Conservation (phyloP, 495 filamentous ascomycete species). For the Lichina pygmaea region DNA sequence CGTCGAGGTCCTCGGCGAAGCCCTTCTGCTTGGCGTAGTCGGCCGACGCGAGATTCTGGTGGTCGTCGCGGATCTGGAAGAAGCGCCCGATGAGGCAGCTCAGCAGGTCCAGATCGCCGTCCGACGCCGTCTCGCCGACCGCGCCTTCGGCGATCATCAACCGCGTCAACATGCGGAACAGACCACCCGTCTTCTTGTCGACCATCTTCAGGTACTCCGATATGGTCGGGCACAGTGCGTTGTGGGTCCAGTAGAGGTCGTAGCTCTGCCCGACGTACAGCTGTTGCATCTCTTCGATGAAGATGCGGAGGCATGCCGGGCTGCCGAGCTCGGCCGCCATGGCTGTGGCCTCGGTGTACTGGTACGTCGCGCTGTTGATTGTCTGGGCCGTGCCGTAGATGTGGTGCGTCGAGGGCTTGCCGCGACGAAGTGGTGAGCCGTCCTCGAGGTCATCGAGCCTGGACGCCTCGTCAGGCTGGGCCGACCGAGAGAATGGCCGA, state of each 20-base stretch:
- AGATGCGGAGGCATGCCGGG: constrained; percentile 1
- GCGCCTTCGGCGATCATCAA: constrained; percentile 9
- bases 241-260: constrained; percentile 15
- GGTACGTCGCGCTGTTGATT: constrained; percentile 24
- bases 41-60: constrained; percentile 10
- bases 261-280: constrained; percentile 13
- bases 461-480: constrained; percentile 1
- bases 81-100: constrained; percentile 8
- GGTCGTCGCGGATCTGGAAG: constrained; percentile 17
- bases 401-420: constrained; percentile 12
- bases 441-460: constrained; percentile 18
- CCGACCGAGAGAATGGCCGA: no score
- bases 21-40: constrained; percentile 12
- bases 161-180: constrained; percentile 11
- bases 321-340: constrained; percentile 3
- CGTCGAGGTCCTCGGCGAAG: constrained; percentile 16
- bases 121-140: not conserved
- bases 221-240: constrained; percentile 8
- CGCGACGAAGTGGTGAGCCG: constrained; percentile 14
- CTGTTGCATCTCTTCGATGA: constrained; percentile 7
- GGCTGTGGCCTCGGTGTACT: constrained; percentile 15
- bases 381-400: constrained; percentile 16
- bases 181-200: constrained; percentile 14
- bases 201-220: constrained; percentile 14
- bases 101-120: constrained; percentile 6